phyloP scores from a whole-genome alignment of 768 basidiomycete genomes.

The Phanerochaete carnosa region DNA sequence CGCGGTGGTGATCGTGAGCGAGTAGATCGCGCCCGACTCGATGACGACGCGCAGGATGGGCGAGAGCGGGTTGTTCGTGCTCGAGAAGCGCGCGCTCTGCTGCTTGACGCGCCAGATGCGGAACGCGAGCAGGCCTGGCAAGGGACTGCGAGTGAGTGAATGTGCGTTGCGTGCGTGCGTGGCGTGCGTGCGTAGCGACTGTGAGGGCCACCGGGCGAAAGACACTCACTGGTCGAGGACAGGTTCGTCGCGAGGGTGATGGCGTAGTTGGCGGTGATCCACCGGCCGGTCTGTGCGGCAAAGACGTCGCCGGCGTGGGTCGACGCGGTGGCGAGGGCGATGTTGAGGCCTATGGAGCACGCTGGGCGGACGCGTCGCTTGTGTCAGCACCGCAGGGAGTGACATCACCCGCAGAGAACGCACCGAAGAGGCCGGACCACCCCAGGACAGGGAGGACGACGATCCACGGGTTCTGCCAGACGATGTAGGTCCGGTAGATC shows the following conservation, averaged over 20 bases:
- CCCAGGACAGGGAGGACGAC: slow-evolving; percentile 3
- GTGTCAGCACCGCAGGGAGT: background rate
- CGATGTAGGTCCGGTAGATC: slow-evolving; percentile 13
- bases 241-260: slow-evolving; percentile 32
- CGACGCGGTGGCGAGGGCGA: slow-evolving; percentile 17
- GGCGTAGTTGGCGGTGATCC: slow-evolving; percentile 33
- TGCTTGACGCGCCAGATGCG: slow-evolving; percentile 29
- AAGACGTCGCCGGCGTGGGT: slow-evolving; percentile 23
- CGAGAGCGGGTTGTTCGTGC: slow-evolving; percentile 12
- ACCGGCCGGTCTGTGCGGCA: slow-evolving; percentile 21
- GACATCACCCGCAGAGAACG: background rate
- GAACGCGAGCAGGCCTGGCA: slow-evolving; percentile 25
- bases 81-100: slow-evolving; percentile 16
- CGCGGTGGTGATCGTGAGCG: slow-evolving; percentile 29
- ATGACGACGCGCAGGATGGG: slow-evolving; percentile 30
- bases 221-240: slow-evolving; percentile 26
- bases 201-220: background rate
- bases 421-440: slow-evolving; percentile 9
- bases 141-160: background rate
- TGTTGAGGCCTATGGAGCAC: slow-evolving; percentile 17
- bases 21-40: slow-evolving; percentile 38
- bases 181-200: no score
- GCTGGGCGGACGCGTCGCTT: slow-evolving; percentile 8
- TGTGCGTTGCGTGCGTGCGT: no score
- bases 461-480: slow-evolving; percentile 6